Base-by-base conservation (phyloP, 2,329 filamentous ascomycete genomes). In the Fusarium hainanense region DNA sequence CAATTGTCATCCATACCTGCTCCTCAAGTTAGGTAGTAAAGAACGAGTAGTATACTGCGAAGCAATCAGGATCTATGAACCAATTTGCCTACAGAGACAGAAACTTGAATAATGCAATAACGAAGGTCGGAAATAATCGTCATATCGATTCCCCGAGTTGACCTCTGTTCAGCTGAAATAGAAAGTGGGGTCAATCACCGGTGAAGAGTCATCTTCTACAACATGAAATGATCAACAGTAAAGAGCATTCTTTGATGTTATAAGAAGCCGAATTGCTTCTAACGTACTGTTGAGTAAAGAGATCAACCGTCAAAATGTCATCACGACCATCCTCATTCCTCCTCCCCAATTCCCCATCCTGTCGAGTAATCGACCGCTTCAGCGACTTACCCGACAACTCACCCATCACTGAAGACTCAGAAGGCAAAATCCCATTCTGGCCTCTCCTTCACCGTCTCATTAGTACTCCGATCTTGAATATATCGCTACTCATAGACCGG, bases 281-380 rank as follows among this genome's bases (percentile, higher is more conserved):
- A 9, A 9, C 1, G 16, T 8, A 34, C 32, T 34, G 14, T 18
- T 12, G 2, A 27, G 7, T 16, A 9, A 40, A 27, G 6, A 7
- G 1, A 14, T n/a, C 11, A 37, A 6, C 11, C 10, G 8, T 20
- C 10, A 44, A 11, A 3, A 73, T 74, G 72, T 20, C 57, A 16
- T 18, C 65, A 18, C 58, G 64, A 16, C 51, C 60, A 7, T 23
- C 54, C 11, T 46, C 34, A 6, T 75, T 75, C 21, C 25, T 70
- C 46, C 69, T 75, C 51, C 60, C 69, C 28, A 75, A 67, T 23
- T 73, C 68, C 3, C 37, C 42, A 14, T 64, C 50, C 1, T 75
- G 73, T 13, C 61, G 63, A 21, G 62, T 75, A 18, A 54, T 77
- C 16, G 77, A 78, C 56, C 75, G 77, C n/a, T 78, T 78, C 59